Conservation (phyloP, 257 asterid species). For the Nicotiana paniculata region DNA sequence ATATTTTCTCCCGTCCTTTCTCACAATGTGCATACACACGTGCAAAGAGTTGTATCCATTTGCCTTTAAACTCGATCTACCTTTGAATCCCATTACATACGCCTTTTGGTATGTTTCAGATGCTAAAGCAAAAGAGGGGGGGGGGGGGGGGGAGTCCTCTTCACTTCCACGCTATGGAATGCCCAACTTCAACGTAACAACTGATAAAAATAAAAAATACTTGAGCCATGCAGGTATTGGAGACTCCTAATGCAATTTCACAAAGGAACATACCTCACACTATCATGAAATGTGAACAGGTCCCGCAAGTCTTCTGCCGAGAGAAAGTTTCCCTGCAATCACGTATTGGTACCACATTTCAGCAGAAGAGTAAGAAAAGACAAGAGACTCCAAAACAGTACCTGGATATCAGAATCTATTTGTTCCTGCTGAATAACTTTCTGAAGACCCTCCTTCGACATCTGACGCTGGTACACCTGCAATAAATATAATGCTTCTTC, state of each 20-base stretch:
- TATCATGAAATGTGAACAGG: constrained; percentile 75
- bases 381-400: constrained; percentile 13
- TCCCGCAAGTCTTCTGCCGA: constrained; percentile 93
- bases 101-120: background rate
- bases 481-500: background rate
- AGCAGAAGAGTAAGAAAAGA: constrained; percentile 5
- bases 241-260: constrained; percentile 2
- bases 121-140: background rate
- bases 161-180: background rate
- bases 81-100: background rate
- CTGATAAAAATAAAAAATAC: background rate
- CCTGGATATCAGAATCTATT: constrained; percentile 56
- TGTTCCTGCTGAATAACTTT: constrained; percentile 86
- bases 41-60: no score
- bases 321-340: constrained; percentile 69
- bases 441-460: constrained; percentile 99
- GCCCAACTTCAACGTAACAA: background rate
- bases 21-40: no score
- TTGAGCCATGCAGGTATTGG: background rate
- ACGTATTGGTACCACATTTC: constrained; percentile 12
- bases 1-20: no score
- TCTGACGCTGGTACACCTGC: constrained; percentile 98
- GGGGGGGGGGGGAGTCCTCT: background rate
- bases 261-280: constrained; percentile 47
- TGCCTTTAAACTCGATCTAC: background rate